phyloP scores from a whole-genome alignment of 2,329 filamentous ascomycete species.

The Lecanosticta acicola region DNA sequence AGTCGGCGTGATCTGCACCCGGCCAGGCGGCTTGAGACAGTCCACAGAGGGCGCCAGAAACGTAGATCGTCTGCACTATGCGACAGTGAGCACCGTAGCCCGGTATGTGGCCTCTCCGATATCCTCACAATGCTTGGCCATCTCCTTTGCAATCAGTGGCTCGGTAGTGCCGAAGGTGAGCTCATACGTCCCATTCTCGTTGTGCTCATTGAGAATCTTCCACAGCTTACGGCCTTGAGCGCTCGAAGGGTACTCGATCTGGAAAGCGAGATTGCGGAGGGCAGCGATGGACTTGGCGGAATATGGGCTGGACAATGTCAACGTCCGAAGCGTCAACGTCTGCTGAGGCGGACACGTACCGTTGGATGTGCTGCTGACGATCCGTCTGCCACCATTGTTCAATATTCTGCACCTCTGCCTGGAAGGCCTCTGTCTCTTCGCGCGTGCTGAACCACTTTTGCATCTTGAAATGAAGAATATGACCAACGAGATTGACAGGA shows the following conservation, averaged over 20 bases:
- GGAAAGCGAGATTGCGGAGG: slow-evolving; percentile 9
- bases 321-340: too few relatives aligned
- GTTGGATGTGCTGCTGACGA: slow-evolving; percentile 10
- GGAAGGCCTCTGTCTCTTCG: slow-evolving; percentile 5
- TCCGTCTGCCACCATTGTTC: slow-evolving; percentile 10
- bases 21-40: slow-evolving; percentile 11
- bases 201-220: slow-evolving; percentile 10
- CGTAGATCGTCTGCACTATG: slow-evolving; percentile 8
- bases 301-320: slow-evolving; percentile 2
- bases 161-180: slow-evolving; percentile 11
- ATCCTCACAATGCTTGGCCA: slow-evolving; percentile 6
- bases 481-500: too few relatives aligned
- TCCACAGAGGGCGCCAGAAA: slow-evolving; percentile 10
- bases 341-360: neutral
- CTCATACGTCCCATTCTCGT: slow-evolving; percentile 10
- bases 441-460: slow-evolving; percentile 4
- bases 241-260: slow-evolving; percentile 9
- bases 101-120: too few relatives aligned
- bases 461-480: slow-evolving; percentile 1
- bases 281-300: slow-evolving; percentile 9
- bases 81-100: too few relatives aligned
- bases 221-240: slow-evolving; percentile 10
- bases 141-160: slow-evolving; percentile 11
- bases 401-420: slow-evolving; percentile 6
- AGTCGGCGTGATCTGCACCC: slow-evolving; percentile 10